These are phyloP conservation scores for Fusarium gaditjirri DNA, from an alignment of 2,329 filamentous ascomycete species.

Conservation along the genomic window DNA sequence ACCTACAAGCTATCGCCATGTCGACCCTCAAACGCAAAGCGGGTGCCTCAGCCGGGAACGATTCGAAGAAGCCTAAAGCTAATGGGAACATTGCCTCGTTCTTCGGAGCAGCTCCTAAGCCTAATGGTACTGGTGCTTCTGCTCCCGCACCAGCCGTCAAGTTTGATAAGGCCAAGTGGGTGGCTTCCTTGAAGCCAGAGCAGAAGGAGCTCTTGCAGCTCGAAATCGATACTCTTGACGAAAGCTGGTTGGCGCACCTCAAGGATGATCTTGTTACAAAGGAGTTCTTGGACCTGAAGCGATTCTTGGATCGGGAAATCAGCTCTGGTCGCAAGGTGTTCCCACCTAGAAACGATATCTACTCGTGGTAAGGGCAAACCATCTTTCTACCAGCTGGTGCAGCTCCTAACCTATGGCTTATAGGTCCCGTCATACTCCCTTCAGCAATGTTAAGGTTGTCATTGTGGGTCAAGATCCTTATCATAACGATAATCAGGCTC, in stretches of 20 bases:
- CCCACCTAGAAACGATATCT: conserved; percentile 88
- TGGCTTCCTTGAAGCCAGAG: conserved; percentile 80
- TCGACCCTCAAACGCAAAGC: conserved; percentile 75
- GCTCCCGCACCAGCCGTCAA: conserved; percentile 56
- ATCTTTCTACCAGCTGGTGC: background rate
- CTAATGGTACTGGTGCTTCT: conserved; percentile 44
- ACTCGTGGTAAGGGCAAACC: conserved; percentile 78
- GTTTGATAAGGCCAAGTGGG: conserved; percentile 93
- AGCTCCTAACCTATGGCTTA: conserved; percentile 25
- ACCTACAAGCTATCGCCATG: conserved; percentile 52
- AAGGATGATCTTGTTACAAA: conserved; percentile 85
- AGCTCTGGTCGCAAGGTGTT: conserved; percentile 81
- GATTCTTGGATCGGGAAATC: conserved; percentile 83
- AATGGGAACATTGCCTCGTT: conserved; percentile 89
- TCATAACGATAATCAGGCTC: conserved; percentile 94
- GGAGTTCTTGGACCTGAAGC: conserved; percentile 88
- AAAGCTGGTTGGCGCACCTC: conserved; percentile 89
- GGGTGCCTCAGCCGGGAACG: conserved; percentile 56
- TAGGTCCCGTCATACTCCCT: conserved; percentile 93
- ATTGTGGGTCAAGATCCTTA: conserved; percentile 98
- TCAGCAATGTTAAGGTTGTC: conserved; percentile 88
- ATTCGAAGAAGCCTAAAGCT: conserved; percentile 76
- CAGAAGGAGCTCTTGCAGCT: conserved; percentile 84
- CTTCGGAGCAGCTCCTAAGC: conserved; percentile 76
- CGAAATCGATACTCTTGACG: conserved; percentile 91